Conservation (phyloP, 495 filamentous ascomycete genomes). For the Hypoxylon trugodes region DNA sequence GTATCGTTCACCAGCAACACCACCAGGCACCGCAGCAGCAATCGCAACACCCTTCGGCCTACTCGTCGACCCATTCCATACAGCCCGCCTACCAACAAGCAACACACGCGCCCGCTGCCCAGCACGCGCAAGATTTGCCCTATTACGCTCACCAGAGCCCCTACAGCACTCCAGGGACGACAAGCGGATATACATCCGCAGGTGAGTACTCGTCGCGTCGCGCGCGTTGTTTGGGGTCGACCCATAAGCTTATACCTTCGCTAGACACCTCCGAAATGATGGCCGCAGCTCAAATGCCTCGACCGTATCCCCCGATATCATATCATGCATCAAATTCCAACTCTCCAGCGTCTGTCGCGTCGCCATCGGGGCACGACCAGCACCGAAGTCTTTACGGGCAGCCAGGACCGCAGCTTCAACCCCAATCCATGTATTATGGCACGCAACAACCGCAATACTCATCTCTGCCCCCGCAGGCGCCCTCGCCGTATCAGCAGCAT, state of each 20-base stretch:
- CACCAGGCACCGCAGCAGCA: slow-evolving; percentile 59
- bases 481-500: slow-evolving; percentile 81
- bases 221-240: slow-evolving; percentile 1
- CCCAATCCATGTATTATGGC: slow-evolving; percentile 78
- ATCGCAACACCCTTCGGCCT: slow-evolving; percentile 64
- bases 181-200: slow-evolving; percentile 78
- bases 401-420: slow-evolving; percentile 77
- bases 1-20: slow-evolving; percentile 71
- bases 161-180: slow-evolving; percentile 75
- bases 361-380: slow-evolving; percentile 86
- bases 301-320: slow-evolving; percentile 83
- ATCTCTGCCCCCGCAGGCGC: slow-evolving; percentile 70
- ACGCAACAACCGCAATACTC: slow-evolving; percentile 69
- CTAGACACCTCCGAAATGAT: slow-evolving; percentile 89
- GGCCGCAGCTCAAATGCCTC: slow-evolving; percentile 90
- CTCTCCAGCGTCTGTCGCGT: slow-evolving; percentile 95
- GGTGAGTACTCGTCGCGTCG: slow-evolving; percentile 64
- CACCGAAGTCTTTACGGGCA: slow-evolving; percentile 86
- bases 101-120: slow-evolving; percentile 56
- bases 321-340: slow-evolving; percentile 97
- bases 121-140: slow-evolving; percentile 69
- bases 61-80: slow-evolving; percentile 64
- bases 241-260: slow-evolving; percentile 41
- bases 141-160: slow-evolving; percentile 79
- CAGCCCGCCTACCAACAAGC: slow-evolving; percentile 60